phyloP scores from a whole-genome alignment of 345 rosid species.

The Aquilaria malaccensis region DNA sequence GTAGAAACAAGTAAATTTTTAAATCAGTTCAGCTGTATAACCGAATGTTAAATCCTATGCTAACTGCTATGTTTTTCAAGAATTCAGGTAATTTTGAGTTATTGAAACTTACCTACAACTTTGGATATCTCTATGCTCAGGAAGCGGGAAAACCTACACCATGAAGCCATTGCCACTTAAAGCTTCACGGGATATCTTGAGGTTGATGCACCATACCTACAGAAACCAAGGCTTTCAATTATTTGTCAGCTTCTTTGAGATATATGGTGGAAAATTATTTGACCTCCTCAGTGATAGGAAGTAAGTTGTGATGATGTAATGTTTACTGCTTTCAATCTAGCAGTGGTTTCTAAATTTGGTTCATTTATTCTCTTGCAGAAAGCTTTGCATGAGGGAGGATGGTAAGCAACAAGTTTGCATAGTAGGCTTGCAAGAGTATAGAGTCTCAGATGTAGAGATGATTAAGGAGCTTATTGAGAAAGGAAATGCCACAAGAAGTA shows the following conservation, averaged over 20 bases:
- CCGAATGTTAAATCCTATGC: no score
- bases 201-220: constrained; percentile 95
- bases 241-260: constrained; percentile 90
- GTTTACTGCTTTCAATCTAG: constrained; percentile 2
- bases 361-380: constrained; percentile 33
- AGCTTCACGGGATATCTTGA: constrained; percentile 88
- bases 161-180: constrained; percentile 96
- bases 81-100: no score
- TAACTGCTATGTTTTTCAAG: no score
- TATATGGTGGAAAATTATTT: constrained; percentile 89
- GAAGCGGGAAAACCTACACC: constrained; percentile 96
- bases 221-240: constrained; percentile 93
- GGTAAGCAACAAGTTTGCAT: constrained; percentile 98
- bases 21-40: no score
- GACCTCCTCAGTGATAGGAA: constrained; percentile 94
- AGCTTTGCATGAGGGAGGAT: constrained; percentile 97
- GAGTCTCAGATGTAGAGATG: constrained; percentile 87
- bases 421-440: constrained; percentile 94
- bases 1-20: no score
- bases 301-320: constrained; percentile 39
- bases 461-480: constrained; percentile 93
- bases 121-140: constrained; percentile 28
- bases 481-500: constrained; percentile 90
- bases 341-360: constrained; percentile 4
- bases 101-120: no score